These are phyloP conservation scores for Marchantia paleacea DNA, from an alignment of 225 moss, liverwort and hornwort species.

Conservation along the genomic window DNA sequence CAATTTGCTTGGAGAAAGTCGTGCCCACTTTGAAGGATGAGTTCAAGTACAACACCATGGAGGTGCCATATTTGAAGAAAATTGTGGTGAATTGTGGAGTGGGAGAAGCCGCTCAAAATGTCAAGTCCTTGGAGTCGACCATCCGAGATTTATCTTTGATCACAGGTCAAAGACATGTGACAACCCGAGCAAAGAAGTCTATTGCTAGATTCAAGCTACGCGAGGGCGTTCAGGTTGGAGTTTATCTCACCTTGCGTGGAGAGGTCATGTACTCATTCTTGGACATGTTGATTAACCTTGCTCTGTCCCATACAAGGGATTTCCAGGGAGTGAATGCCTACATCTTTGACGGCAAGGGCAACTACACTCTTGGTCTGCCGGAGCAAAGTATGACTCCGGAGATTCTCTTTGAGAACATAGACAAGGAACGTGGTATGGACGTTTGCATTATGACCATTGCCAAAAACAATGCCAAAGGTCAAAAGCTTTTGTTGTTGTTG, in stretches of 20 bases:
- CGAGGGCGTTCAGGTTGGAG: constrained; percentile 75
- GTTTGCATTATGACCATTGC: constrained; percentile 73
- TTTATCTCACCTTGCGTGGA: constrained; percentile 80
- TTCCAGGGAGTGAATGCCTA: constrained; percentile 94
- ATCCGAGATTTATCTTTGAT: constrained; percentile 71
- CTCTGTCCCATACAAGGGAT: constrained; percentile 85
- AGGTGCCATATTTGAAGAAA: constrained; percentile 75
- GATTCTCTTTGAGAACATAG: constrained; percentile 88
- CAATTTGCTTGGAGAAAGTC: constrained; percentile 57
- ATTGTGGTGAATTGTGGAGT: constrained; percentile 88
- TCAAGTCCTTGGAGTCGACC: constrained; percentile 80
- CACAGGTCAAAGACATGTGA: constrained; percentile 76
- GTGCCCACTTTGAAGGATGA: constrained; percentile 80
- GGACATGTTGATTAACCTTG: constrained; percentile 80
- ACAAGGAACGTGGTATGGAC: constrained; percentile 85
- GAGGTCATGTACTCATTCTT: constrained; percentile 87
- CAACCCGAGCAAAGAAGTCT: constrained; percentile 83
- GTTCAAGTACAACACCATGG: constrained; percentile 65
- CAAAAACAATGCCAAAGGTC: constrained; percentile 64
- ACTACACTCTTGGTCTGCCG: constrained; percentile 78
- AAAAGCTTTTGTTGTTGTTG: constrained; percentile 68
- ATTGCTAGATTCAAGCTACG: constrained; percentile 95
- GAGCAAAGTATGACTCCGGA: constrained; percentile 95
- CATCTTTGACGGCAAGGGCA: constrained; percentile 91
- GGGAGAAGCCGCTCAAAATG: constrained; percentile 94